phyloP scores from a whole-genome alignment of 2,329 filamentous ascomycete species.

The Laburnicola sp. region DNA sequence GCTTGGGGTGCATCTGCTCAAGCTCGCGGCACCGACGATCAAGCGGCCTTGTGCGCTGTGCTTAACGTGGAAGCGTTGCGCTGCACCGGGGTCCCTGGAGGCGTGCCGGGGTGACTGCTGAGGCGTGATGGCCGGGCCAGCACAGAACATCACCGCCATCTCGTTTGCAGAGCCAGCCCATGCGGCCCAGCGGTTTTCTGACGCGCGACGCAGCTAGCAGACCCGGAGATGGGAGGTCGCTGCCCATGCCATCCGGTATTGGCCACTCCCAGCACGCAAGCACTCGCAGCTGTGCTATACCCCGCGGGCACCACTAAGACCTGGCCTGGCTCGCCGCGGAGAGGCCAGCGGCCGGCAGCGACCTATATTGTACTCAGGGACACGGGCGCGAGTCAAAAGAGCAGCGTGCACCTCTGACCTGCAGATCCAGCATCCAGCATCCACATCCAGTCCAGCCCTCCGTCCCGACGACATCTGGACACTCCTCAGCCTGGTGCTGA shows the following conservation, averaged over 20 bases:
- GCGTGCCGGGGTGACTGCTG: conserved; percentile 29
- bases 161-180: conserved; percentile 38
- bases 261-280: conserved; percentile 40
- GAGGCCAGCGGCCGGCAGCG: conserved; percentile 37
- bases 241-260: conserved; percentile 40
- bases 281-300: conserved; percentile 40
- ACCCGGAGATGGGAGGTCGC: conserved; percentile 35
- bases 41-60: conserved; percentile 40
- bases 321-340: conserved; percentile 29
- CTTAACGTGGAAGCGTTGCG: conserved; percentile 42
- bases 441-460: too few relatives aligned
- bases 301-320: conserved; percentile 39
- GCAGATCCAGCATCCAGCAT: too few relatives aligned
- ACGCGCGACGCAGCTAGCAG: conserved; percentile 40
- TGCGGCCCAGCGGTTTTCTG: conserved; percentile 40
- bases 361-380: conserved; percentile 43
- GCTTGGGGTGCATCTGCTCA: conserved; percentile 39
- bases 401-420: conserved; percentile 34
- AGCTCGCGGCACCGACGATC: conserved; percentile 41
- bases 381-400: conserved; percentile 36
- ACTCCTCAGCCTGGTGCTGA: conserved; percentile 36
- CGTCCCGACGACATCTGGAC: conserved; percentile 35
- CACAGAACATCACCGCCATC: conserved; percentile 33
- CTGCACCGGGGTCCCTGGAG: conserved; percentile 28
- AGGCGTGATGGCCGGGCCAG: conserved; percentile 32